Evolutionary conservation across 768 basidiomycete genomes (phyloP).

Genomic region (Suillus hirtellus): DNA sequence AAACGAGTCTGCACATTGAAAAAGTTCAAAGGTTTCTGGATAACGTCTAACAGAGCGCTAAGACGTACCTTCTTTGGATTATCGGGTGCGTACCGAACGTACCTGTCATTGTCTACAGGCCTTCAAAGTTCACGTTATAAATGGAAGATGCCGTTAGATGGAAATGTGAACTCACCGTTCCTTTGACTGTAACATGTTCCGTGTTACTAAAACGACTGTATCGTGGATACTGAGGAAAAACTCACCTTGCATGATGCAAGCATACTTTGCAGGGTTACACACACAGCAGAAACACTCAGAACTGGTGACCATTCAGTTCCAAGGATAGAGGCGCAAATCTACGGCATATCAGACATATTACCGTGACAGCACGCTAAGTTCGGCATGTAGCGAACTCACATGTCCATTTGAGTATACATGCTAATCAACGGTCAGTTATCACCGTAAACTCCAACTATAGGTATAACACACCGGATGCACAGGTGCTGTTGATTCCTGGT

Average conservation of each 20-base stretch:
- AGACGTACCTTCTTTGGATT: slow-evolving; percentile 81
- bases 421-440: slow-evolving; percentile 37
- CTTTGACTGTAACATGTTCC: slow-evolving; percentile 41
- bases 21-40: slow-evolving; percentile 14
- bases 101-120: slow-evolving; percentile 82
- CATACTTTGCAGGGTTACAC: slow-evolving; percentile 90
- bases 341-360: slow-evolving; percentile 18
- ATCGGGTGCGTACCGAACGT: slow-evolving; percentile 73
- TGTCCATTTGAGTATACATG: slow-evolving; percentile 89
- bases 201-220: slow-evolving; percentile 3
- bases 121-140: slow-evolving; percentile 38
- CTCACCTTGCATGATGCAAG: slow-evolving; percentile 86
- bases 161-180: slow-evolving; percentile 52
- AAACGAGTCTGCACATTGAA: slow-evolving; percentile 61
- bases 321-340: slow-evolving; percentile 91
- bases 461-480: slow-evolving; percentile 67
- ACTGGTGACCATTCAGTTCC: slow-evolving; percentile 91
- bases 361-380: slow-evolving; percentile 6
- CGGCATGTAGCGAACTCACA: slow-evolving; percentile 43
- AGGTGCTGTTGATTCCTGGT: slow-evolving; percentile 64
- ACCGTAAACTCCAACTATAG: not conserved
- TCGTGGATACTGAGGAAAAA: not conserved
- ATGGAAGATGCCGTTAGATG: slow-evolving; percentile 3
- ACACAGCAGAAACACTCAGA: slow-evolving; percentile 78
- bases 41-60: not conserved